Evolutionary conservation across 306 rosid species (phyloP).

Genomic region (Cajanus cajan): DNA sequence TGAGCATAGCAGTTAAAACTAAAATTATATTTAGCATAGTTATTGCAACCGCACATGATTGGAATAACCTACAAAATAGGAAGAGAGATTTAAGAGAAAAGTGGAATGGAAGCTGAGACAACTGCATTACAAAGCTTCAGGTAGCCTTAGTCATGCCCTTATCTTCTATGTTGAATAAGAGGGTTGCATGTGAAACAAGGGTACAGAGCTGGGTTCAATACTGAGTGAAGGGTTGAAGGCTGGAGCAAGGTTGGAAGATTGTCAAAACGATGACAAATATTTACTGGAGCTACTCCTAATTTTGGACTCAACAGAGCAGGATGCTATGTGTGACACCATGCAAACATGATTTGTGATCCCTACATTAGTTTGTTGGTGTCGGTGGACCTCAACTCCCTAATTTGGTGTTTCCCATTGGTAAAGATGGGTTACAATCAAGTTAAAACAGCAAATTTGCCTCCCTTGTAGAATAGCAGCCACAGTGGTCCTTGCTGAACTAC

Average conservation of each 20-base stretch:
- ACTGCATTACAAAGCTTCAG: neutral
- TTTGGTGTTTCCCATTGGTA: neutral
- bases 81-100: neutral
- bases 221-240: neutral
- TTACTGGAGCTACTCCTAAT: neutral
- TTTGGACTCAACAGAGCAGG: neutral
- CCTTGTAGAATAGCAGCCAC: neutral
- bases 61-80: neutral
- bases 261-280: neutral
- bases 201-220: neutral
- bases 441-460: neutral
- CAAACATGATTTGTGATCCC: neutral
- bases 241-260: neutral
- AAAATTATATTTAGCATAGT: slow-evolving; percentile 5
- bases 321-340: neutral
- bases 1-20: neutral
- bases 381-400: neutral
- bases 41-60: neutral
- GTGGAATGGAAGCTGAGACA: neutral
- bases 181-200: neutral
- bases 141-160: neutral
- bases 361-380: neutral
- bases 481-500: neutral
- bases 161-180: slow-evolving; percentile 2
- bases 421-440: neutral